Evolutionary conservation across 1,284 basidiomycete species (phyloP), one percentile per base, ranked within the genome.

Genomic region (Athelia sp.): DNA sequence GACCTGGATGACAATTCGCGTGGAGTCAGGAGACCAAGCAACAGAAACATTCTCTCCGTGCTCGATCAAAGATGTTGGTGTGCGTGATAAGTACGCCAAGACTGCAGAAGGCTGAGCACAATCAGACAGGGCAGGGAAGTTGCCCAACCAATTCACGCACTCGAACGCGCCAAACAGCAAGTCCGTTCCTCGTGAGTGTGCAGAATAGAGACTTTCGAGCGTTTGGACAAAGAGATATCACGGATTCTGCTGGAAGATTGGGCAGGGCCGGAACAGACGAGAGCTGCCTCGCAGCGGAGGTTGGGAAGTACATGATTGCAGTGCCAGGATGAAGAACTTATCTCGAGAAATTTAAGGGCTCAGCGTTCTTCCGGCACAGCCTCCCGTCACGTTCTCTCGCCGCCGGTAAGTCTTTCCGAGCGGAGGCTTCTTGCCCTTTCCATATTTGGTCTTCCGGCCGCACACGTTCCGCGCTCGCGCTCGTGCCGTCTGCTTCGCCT

Each of bases 111-210:
- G 93, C 92, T 95, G 60, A 19, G 32, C 45, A 42, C 51, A 50
- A 55, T 49, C 46, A 50, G n/a, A 40, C 18, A 21, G 17, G 43
- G 36, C 31, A 45, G 32, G 44, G 43, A 48, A 48, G 13, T 13
- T 4, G 26, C 13, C 4, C 26, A 52, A 43, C 47, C 49, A 45
- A 23, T 43, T 38, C 38, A 78, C 87, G 60, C 66, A 94, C 92
- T 65, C 91, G 76, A 52, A 90, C 85, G 64, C 87, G 81, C 92
- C 92, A 95, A 34, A 93, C 74, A 2, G 84, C 75, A 29, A 95
- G 64, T 3, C 80, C 78, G 58, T 74, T 79, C 56, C 73, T 75
- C 4, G 89, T 84, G 44, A 93, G 69, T 8, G 82, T 76, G 56
- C 84, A 89, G 63, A 94, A 93, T 45, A 93, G 74, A 40, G 85